A percentile compares a stretch with the other conserved stretches of the same genome.
Conservation (phyloP, 768 basidiomycete genomes). For the Lactifluus piperatus region DNA sequence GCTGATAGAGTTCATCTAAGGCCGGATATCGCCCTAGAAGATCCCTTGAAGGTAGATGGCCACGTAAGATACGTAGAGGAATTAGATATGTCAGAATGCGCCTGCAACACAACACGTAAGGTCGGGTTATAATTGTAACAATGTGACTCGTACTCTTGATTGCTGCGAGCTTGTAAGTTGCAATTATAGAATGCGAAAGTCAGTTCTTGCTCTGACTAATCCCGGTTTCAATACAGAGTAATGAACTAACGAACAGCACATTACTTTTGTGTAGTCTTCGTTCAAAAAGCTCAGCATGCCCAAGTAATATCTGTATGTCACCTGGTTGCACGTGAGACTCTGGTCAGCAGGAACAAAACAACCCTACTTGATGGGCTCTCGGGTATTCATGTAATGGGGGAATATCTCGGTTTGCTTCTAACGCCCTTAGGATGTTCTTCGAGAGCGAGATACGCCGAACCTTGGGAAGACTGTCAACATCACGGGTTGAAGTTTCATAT, state of each 20-base stretch:
- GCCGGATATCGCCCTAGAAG: conserved; percentile 68
- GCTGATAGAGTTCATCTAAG: conserved; percentile 62
- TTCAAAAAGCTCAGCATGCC: conserved; percentile 92
- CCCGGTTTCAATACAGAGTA: neutral
- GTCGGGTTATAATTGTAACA: neutral
- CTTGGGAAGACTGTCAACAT: conserved; percentile 32
- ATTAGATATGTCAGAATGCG: conserved; percentile 88
- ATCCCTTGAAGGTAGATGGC: conserved; percentile 69
- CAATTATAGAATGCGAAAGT: conserved; percentile 83
- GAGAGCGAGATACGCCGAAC: conserved; percentile 86
- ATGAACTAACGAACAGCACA: conserved; percentile 31
- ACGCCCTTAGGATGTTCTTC: conserved; percentile 84
- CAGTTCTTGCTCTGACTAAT: conserved; percentile 79
- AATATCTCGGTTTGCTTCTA: conserved; percentile 78
- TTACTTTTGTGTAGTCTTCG: conserved; percentile 89
- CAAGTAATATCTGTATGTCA: conserved; percentile 90
- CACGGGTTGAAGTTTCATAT: neutral
- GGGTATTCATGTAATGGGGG: conserved; percentile 72
- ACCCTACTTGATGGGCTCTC: conserved; percentile 69
- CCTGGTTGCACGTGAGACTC: conserved; percentile 36
- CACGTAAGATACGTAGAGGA: conserved; percentile 80
- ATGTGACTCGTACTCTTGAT: conserved; percentile 64
- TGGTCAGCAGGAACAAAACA: conserved; percentile 14
- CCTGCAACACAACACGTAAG: conserved; percentile 34
- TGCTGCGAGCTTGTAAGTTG: conserved; percentile 54